These are phyloP conservation scores for Solanum corneliomulleri DNA, from an alignment of 257 asterid genomes.

Conservation along the genomic window DNA sequence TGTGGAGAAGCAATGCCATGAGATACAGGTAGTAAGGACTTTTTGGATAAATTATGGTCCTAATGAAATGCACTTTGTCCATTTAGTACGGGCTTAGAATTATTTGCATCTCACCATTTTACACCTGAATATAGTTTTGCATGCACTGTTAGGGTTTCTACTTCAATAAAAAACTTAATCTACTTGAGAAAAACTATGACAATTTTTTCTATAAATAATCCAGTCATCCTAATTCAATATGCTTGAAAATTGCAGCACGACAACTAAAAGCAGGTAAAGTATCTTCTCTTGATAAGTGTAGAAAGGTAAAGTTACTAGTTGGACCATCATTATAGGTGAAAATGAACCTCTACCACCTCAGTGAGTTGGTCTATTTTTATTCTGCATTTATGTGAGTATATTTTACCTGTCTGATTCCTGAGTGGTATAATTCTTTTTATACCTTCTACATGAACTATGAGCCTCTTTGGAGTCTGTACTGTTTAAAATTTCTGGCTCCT, in stretches of 20 bases:
- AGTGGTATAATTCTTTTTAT: not conserved
- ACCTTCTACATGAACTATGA: not conserved
- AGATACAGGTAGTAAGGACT: constrained; percentile 82
- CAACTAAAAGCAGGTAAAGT: not conserved
- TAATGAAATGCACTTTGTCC: not conserved
- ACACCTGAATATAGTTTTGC: not conserved
- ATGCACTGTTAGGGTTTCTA: not conserved
- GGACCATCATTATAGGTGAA: not conserved
- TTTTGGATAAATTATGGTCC: not conserved
- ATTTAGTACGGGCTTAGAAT: not conserved
- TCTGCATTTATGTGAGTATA: not conserved
- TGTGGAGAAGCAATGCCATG: constrained; percentile 85
- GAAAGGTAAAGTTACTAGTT: not conserved
- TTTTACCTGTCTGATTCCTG: not conserved
- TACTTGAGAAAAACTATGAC: not conserved
- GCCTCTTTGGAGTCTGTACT: not conserved
- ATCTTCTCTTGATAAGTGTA: not conserved
- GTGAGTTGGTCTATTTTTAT: not conserved
- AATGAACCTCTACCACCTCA: not conserved
- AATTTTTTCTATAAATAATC: not conserved
- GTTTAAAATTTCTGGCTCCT: not conserved
- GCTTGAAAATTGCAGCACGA: not conserved
- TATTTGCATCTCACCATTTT: not conserved
- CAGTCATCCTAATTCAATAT: not conserved
- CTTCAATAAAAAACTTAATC: not conserved